Evolutionary conservation across 148 eudicot genomes (phyloP).

Genomic region (Pharnaceum exiguum): DNA sequence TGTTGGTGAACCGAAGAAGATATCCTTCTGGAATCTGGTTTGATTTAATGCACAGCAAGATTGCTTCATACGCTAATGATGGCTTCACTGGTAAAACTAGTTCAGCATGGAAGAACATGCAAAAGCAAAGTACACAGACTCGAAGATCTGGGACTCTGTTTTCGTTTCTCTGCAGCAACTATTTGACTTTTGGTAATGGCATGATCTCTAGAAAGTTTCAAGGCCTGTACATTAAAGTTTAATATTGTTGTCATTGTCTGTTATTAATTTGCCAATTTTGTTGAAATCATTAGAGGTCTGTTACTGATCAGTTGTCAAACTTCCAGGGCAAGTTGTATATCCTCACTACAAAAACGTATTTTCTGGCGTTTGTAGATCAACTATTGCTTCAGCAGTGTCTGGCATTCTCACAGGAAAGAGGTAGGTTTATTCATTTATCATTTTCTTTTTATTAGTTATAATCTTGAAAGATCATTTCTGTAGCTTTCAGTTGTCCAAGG

Average conservation of each 20-base stretch:
- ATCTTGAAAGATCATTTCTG: no score
- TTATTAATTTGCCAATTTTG: no score
- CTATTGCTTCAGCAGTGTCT: slow-evolving; percentile 49
- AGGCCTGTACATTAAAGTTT: no score
- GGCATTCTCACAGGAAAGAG: slow-evolving; percentile 84
- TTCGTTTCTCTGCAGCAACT: slow-evolving; percentile 70
- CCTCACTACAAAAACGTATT: slow-evolving; percentile 47
- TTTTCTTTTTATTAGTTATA: background rate
- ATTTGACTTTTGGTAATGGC: slow-evolving; percentile 54
- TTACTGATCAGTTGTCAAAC: background rate
- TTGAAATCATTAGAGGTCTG: no score
- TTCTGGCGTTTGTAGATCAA: slow-evolving; percentile 38
- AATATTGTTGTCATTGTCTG: background rate
- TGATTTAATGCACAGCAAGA: slow-evolving; percentile 36
- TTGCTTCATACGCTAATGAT: slow-evolving; percentile 20
- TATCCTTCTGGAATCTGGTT: slow-evolving; percentile 88
- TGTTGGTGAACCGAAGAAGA: slow-evolving; percentile 64
- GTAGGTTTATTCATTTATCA: slow-evolving; percentile 25
- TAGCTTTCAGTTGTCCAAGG: background rate
- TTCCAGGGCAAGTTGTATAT: slow-evolving; percentile 65
- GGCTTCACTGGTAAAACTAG: slow-evolving; percentile 13
- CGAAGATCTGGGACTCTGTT: slow-evolving; percentile 34
- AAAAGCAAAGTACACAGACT: slow-evolving; percentile 17
- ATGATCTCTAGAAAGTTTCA: slow-evolving; percentile 3
- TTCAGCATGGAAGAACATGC: slow-evolving; percentile 24